Evolutionary conservation across 176 grass and related monocot genomes (phyloP), one percentile per base, ranked within the genome.

Genomic region (Oryza australiensis): DNA sequence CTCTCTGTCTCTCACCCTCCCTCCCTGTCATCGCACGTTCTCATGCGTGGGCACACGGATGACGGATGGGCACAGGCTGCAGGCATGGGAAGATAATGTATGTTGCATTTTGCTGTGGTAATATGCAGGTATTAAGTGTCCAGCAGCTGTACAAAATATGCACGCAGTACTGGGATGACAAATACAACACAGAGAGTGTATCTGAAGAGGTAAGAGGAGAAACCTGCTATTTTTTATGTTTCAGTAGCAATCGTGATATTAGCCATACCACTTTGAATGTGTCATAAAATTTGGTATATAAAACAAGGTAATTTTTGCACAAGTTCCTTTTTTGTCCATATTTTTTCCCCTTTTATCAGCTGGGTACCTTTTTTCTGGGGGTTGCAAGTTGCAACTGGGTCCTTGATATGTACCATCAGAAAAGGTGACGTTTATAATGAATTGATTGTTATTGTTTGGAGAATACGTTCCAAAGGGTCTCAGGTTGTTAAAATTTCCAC

Each of bases 131-230:
- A 66, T 83, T 98, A 88, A 95, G 72, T 80, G 90, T 93, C 64
- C 92, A 91, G 76, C 95, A 98, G 84, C 78, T 98, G 11, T 95
- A 98, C 59, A 98, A 89, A 89, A 94, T 98, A 82, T 93, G 92
- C 91, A 98, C 88, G 3, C 95, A 98, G 51, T 98, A 95, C 72
- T 93, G 88, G 84, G 95, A 98, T 91, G 95, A 98, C 46, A 98
- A 98, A 86, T 95, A 98, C 78, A 95, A 98, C 57, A 88, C 83
- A 70, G 83, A 95, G 90, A 93, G 92, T 33, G 90, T 98, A n/a
- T 93, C 93, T 74, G 80, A 94, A 76, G 81, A 78, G 83, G 95
- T 93, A 91, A 89, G 72, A 69, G 73, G 66, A 68, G 53, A 75
- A 70, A 42, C 15, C 5, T 41, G 24, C 22, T 65, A 11, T 12